These are phyloP conservation scores for Amorphotheca resinae DNA, from an alignment of 495 filamentous ascomycete genomes.

Conservation along the genomic window DNA sequence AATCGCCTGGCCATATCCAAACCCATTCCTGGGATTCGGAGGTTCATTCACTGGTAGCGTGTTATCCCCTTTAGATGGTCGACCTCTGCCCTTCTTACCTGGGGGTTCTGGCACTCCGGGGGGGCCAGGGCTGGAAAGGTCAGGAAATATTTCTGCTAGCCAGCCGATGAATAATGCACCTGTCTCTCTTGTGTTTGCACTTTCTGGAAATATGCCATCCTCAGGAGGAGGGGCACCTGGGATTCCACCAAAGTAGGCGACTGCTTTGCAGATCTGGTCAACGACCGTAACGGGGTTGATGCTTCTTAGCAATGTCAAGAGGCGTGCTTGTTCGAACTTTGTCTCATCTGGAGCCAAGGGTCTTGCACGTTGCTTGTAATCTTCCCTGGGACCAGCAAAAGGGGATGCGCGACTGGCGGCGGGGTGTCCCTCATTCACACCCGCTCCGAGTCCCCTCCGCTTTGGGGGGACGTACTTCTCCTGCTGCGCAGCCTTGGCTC, in stretches of 20 bases:
- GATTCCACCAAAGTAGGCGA: constrained; percentile 45
- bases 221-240: constrained; percentile 40
- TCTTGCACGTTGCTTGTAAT: constrained; percentile 15
- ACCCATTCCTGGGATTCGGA: constrained; percentile 20
- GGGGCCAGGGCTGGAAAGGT: constrained; percentile 21
- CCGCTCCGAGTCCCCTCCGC: constrained; percentile 30
- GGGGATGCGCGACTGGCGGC: constrained; percentile 20
- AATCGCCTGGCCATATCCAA: constrained; percentile 18
- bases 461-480: constrained; percentile 38
- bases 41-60: constrained; percentile 3
- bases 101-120: neutral
- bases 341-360: constrained; percentile 35
- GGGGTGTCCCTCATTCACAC: constrained; percentile 23
- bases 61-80: constrained; percentile 8
- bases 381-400: constrained; percentile 11
- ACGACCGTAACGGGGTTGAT: constrained; percentile 40
- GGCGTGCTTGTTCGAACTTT: constrained; percentile 41
- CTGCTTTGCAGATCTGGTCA: constrained; percentile 43
- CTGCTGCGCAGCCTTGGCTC: constrained; percentile 37
- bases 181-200: constrained; percentile 39
- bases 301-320: constrained; percentile 39
- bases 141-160: constrained; percentile 45
- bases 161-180: constrained; percentile 44
- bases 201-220: constrained; percentile 38
- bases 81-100: constrained; percentile 7